Base-by-base conservation (phyloP, 148 eudicot genomes). In the Polygonum maritimum region DNA sequence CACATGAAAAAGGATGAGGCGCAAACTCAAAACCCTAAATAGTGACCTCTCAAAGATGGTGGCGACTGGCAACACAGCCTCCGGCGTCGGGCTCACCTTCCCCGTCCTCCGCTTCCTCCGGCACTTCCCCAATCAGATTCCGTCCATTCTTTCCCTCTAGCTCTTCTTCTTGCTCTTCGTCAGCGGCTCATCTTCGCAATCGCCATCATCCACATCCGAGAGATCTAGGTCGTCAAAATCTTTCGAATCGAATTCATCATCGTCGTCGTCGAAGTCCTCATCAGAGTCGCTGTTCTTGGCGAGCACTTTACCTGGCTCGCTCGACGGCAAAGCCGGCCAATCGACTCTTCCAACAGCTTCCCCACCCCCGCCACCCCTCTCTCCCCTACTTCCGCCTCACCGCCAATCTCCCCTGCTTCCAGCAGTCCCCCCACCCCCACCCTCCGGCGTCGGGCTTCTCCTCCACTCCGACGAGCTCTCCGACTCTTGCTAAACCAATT, bases 261-360 rank as follows among this genome's bases (percentile, higher is more conserved):
- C 71, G 3, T 2, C 6, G 11, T 4, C 5, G 21, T 67, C 31
- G 31, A 26, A 26, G 31, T 26, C 41, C 36, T 35, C 71, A 4
- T 67, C 71, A 19, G 12, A 13, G 31, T 67, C 71, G 71, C 71
- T 67, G 14, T 67, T 36, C 71, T 67, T 67, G 11, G 69, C 69
- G 69, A 62, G 15, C 16, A 31, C 11, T 26, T 26, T 62, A 2
- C 6, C 69, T 31, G 12, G 69, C 13, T 31, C 14, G 69, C 69
- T 62, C 12, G 19, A 41, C n/a, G 41, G 19, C 0, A 67, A 15
- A 35, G 45, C 71, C 44, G 71, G 71, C 71, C 44, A 67, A 6
- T 67, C 71, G 21, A 67, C 4, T 67, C 71, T 36, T 2, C 71
- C 71, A 26, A 1, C 31, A 26, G 31, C 1, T 26, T 1, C 31